These are phyloP conservation scores for Exserohilum turcica DNA, from an alignment of 2,329 filamentous ascomycete genomes.

Conservation along the genomic window DNA sequence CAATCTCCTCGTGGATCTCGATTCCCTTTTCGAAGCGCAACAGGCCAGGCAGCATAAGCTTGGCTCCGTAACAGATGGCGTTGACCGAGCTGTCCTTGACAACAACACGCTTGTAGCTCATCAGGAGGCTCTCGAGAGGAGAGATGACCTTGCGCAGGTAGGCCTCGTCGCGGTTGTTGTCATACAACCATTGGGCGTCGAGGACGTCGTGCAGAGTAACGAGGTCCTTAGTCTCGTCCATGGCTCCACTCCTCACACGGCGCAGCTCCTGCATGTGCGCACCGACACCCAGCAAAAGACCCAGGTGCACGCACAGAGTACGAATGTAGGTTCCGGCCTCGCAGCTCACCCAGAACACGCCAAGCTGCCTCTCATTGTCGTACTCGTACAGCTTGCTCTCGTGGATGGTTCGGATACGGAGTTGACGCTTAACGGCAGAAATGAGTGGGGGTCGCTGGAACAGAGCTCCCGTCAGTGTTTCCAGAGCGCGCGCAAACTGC, in stretches of 20 bases:
- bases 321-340: constrained; percentile 99
- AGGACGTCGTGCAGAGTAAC: constrained; percentile 95
- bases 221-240: constrained; percentile 87
- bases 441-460: constrained; percentile 98
- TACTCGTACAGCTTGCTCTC: constrained; percentile 96
- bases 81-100: constrained; percentile 98
- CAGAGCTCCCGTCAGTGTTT: constrained; percentile 93
- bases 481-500: constrained; percentile 89
- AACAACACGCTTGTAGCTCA: constrained; percentile 92
- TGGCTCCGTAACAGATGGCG: constrained; percentile 97
- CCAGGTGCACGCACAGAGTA: constrained; percentile 94
- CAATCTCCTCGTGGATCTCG: constrained; percentile 93
- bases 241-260: constrained; percentile 89
- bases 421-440: constrained; percentile 97
- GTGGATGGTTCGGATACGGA: constrained; percentile 97
- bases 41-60: constrained; percentile 97
- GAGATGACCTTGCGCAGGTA: constrained; percentile 90
- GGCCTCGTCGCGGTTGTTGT: constrained; percentile 93
- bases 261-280: constrained; percentile 98
- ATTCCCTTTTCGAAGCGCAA: constrained; percentile 90
- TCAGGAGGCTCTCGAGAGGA: constrained; percentile 89
- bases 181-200: constrained; percentile 93
- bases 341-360: constrained; percentile 99
- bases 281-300: constrained; percentile 77
- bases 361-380: constrained; percentile 95